These are phyloP conservation scores for Penicillium odoratum DNA, from an alignment of 495 filamentous ascomycete genomes.

Conservation along the genomic window DNA sequence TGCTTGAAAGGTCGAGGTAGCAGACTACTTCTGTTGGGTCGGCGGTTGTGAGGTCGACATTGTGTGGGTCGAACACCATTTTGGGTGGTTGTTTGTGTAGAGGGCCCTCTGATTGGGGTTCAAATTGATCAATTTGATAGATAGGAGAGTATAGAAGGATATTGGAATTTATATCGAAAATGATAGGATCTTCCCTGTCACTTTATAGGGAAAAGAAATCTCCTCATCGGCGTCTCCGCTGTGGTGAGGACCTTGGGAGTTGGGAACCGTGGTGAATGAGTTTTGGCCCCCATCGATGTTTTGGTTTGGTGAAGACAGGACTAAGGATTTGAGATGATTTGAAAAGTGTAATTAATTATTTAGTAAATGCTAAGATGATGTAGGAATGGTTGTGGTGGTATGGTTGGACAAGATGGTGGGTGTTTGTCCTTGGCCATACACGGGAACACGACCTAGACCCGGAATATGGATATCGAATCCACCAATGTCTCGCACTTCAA, in stretches of 20 bases:
- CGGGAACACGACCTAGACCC: not conserved
- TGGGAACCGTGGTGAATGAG: not conserved
- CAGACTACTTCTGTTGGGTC: constrained; percentile 37
- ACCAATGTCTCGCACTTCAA: constrained; percentile 4
- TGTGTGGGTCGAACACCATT: constrained; percentile 40
- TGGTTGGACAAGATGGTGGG: not conserved
- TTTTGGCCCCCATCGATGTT: constrained; percentile 18
- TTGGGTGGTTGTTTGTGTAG: not conserved
- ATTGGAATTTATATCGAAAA: not conserved
- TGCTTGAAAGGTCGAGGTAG: constrained; percentile 33
- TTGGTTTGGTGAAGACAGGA: constrained; percentile 1
- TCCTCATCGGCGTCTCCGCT: constrained; percentile 16
- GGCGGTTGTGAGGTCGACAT: constrained; percentile 39
- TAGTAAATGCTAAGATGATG: not conserved
- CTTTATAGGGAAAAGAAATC: constrained; percentile 22
- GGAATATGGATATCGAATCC: not conserved
- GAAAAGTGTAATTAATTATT: not conserved
- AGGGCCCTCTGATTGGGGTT: no score
- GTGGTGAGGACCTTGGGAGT: constrained; percentile 27
- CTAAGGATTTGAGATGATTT: not conserved
- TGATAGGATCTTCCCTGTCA: constrained; percentile 8
- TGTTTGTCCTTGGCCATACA: not conserved
- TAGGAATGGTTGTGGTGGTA: not conserved
- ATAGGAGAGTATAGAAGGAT: not conserved
- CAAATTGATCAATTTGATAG: no score